Evolutionary conservation across 2,329 filamentous ascomycete genomes (phyloP).

Genomic region (Paramyrothecium sp.): DNA sequence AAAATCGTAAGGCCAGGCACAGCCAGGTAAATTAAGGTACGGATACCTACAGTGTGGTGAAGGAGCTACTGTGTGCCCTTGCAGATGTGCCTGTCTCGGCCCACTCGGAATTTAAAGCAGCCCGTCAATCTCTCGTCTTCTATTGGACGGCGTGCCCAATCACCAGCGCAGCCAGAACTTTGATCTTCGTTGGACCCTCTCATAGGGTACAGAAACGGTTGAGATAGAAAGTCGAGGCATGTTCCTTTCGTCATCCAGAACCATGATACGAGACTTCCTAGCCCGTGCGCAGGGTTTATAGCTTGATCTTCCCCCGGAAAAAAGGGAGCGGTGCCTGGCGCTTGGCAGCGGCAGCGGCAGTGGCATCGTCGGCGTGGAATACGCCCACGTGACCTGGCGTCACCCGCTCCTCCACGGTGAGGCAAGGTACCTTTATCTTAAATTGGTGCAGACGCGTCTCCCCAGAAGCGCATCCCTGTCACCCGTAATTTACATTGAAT

Average conservation of each 20-base stretch:
- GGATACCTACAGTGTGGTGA: too few species aligned
- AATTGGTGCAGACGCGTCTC: not conserved
- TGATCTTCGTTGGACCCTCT: too few species aligned
- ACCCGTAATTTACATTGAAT: not conserved
- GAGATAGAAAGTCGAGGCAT: too few species aligned
- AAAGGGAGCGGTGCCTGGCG: too few species aligned
- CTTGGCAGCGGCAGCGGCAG: too few species aligned
- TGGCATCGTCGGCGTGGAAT: not conserved
- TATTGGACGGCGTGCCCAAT: not conserved
- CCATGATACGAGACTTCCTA: too few species aligned
- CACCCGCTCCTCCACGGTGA: not conserved
- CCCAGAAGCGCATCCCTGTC: not conserved
- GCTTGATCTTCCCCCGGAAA: too few species aligned
- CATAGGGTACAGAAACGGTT: too few species aligned
- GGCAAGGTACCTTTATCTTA: not conserved
- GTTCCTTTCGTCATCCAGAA: too few species aligned
- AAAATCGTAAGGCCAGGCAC: not conserved
- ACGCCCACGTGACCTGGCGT: slow-evolving; percentile 17
- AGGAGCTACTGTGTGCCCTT: not conserved
- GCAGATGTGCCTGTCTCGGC: not conserved
- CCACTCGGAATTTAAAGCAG: not conserved
- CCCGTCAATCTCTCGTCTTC: not conserved
- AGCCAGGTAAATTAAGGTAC: too few species aligned
- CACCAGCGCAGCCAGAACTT: not conserved
- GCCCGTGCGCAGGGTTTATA: too few species aligned